phyloP scores from a whole-genome alignment of 2,329 filamentous ascomycete species.

The Aspergillus viridinutans region DNA sequence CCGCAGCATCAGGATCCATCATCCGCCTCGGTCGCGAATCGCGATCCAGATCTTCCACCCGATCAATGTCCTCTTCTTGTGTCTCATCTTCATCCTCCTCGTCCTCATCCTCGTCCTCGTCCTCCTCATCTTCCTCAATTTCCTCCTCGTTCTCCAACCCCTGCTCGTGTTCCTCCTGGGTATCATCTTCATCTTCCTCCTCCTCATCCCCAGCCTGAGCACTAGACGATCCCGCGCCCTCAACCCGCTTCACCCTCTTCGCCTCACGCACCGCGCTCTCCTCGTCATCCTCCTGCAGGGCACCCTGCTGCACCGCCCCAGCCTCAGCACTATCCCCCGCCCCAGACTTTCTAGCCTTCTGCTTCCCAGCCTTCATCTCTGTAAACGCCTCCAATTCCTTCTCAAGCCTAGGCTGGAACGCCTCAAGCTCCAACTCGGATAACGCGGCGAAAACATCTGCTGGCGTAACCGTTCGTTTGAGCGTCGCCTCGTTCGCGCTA shows the following conservation, averaged over 20 bases:
- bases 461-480: conserved; percentile 60
- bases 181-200: conserved; percentile 22
- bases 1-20: conserved; percentile 30
- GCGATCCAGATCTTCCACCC: conserved; percentile 36
- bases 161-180: conserved; percentile 25
- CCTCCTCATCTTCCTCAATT: conserved; percentile 22
- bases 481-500: conserved; percentile 58
- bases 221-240: conserved; percentile 21
- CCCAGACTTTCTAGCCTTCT: conserved; percentile 46
- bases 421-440: conserved; percentile 57
- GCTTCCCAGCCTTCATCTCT: conserved; percentile 41
- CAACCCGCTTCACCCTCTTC: conserved; percentile 17
- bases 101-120: conserved; percentile 16
- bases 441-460: conserved; percentile 59
- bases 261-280: conserved; percentile 15
- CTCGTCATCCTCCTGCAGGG: conserved; percentile 17
- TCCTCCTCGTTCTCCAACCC: conserved; percentile 22
- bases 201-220: conserved; percentile 21
- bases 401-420: conserved; percentile 55
- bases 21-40: conserved; percentile 18
- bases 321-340: conserved; percentile 1
- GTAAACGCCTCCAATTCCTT: conserved; percentile 52
- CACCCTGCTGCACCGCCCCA: conserved; percentile 17
- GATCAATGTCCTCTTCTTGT: conserved; percentile 30
- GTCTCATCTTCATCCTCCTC: conserved; percentile 17